These are phyloP conservation scores for Fusarium ramigenum DNA, from an alignment of 2,329 filamentous ascomycete species.

Conservation along the genomic window DNA sequence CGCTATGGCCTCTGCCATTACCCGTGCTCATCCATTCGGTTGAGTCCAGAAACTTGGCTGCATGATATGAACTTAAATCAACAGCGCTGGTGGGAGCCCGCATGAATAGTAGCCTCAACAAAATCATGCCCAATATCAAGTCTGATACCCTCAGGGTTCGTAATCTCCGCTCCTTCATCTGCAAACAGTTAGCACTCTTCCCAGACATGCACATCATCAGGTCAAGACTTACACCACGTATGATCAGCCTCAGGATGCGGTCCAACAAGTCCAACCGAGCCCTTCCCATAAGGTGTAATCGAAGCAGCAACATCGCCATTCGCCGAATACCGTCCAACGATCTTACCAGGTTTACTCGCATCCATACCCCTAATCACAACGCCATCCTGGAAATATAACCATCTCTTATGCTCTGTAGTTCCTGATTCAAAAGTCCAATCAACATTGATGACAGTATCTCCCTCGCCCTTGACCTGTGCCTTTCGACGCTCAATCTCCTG, in stretches of 20 bases:
- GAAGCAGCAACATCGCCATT: slow-evolving; percentile 9
- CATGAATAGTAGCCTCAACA: background rate
- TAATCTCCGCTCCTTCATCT: background rate
- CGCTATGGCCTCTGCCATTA: fast-evolving
- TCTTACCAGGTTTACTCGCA: background rate
- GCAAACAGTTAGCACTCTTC: background rate
- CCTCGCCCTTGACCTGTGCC: background rate
- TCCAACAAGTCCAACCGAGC: slow-evolving; percentile 12
- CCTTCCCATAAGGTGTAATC: slow-evolving; percentile 1
- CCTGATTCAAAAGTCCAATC: background rate
- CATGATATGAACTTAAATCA: background rate
- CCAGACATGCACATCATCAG: background rate
- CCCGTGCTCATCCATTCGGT: too few species aligned
- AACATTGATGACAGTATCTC: background rate
- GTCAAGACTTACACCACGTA: background rate
- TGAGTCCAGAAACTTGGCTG: too few species aligned
- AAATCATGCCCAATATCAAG: slow-evolving; percentile 6
- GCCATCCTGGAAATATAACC: slow-evolving; percentile 13
- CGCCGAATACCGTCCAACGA: background rate
- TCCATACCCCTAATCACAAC: slow-evolving; percentile 1
- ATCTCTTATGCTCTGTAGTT: background rate
- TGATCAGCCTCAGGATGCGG: slow-evolving; percentile 8
- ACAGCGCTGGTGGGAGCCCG: background rate
- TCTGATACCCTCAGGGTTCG: background rate
- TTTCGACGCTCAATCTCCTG: background rate